Base-by-base conservation (phyloP, 495 filamentous ascomycete species). In the Tetracladium setigerum region DNA sequence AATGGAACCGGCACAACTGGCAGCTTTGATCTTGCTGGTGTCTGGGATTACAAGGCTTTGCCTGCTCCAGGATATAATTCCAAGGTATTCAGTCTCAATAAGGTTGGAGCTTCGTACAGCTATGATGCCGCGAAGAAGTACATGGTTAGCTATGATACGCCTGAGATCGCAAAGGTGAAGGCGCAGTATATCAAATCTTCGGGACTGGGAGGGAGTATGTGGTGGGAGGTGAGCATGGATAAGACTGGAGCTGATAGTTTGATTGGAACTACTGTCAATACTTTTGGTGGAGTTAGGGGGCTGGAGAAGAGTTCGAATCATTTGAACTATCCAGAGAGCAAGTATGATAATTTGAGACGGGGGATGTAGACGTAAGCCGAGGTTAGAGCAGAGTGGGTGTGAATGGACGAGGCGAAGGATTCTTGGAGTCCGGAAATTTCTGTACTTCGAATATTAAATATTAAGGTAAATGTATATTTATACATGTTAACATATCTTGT, bases 141-240 rank as follows among this genome's bases (percentile, higher is more conserved):
- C 38, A 70, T 95, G 71, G 71, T 96, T 17, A 82, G 72, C 50
- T 95, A 92, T 59, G 90, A 96, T 56, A 87, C 74, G 0, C 74
- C 77, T 0, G 64, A 67, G 5, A 77, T 86, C 56, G 84, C 82
- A 7, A 65, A 69, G 52, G 18, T 52, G 35, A 96, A 95, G 72
- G 81, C 78, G 3, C 62, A 71, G 32, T 95, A 78, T 59, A 76
- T 95, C 52, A 68, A 64, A 54, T 47, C 71, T n/a, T 67, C 70
- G 38, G 73, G 78, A 4, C 70, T 95, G 6, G 89, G 86, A 1
- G 89, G 90, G 12, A 83, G 72, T 11, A 95, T 95, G 89, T 95
- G 87, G 87, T 96, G 90, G 89, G 90, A 96, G 68, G 82, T 79
- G 52, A 89, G 81, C 62, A 80, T 74, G 5, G 90, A 95, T 61